Base-by-base conservation (phyloP, 371 early-diverging fungal species). In the Haplosporangium sp. region DNA sequence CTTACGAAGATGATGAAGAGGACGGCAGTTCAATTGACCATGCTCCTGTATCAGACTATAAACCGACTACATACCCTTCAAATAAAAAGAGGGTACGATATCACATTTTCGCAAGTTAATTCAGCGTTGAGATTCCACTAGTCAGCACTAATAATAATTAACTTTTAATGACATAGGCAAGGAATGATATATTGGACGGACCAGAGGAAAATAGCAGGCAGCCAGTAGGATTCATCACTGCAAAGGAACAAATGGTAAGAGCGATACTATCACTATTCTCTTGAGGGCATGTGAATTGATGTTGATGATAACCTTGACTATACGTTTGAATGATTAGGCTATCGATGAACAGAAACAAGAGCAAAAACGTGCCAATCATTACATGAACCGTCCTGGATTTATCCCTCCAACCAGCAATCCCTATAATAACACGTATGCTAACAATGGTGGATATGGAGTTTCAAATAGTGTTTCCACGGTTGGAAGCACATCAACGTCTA, bases 211-310 rank as follows among this genome's bases (percentile, higher is more conserved):
- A 61, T 13, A 56, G 45, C 15, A 39, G 38, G 2, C 48, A 40
- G 34, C 38, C 70, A 7, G 44, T 44, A 37, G 20, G 58, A n/a
- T 73, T 78, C 57, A 77, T 73, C 37, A 77, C 83, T 5, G 83
- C 83, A 47, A 83, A 77, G 45, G 68, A 77, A 20, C 83, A 76
- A 55, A 4, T 77, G 69, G 82, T 74, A 74, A 55, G 66, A 3
- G 20, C 42, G 20, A n/a, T 7, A 19, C n/a, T 50, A 15, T 1
- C 15, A 13, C 0, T 63, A 44, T 39, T 53, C 40, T 55, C 17
- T 10, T 34, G 20, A 20, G 13, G 34, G 34, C 11, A 7, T 15
- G n/a, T n/a, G 3, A 50, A n/a, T 3, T 50, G n/a, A 50, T n/a
- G 7, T 4, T 4, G 7, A 50, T 19, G 15, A n/a, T n/a, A 6